Percentiles rank a stretch among this genome's conserved stretches.
Evolutionary conservation across 78 protist genomes (phyloP).

Genomic region (Bigelowiella natans): DNA sequence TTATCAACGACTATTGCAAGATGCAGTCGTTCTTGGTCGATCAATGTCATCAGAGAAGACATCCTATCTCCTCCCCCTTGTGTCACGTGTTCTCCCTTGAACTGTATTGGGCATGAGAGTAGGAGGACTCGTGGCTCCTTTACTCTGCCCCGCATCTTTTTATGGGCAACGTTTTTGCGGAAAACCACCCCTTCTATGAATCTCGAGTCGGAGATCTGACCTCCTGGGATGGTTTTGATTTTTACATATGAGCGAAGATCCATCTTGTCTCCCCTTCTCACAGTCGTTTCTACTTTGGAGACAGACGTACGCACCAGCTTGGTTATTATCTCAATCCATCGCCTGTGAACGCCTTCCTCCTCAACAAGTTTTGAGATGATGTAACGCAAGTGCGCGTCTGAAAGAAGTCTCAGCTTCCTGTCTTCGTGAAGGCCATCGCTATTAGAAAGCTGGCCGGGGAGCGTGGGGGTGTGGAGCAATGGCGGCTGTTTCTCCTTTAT

Average conservation of each 20-base stretch:
- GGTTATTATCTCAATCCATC: too few species aligned
- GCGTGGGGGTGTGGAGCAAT: too few species aligned
- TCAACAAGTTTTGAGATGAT: too few species aligned
- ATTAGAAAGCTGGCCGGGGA: too few species aligned
- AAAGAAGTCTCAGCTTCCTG: too few species aligned
- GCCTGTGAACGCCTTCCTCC: too few species aligned
- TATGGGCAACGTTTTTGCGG: background rate
- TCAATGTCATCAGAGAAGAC: background rate
- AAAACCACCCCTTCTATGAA: background rate
- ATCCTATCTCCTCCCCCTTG: background rate
- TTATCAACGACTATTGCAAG: too few species aligned
- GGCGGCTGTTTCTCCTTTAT: too few species aligned
- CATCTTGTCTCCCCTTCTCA: background rate
- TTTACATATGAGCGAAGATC: background rate
- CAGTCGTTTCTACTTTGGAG: background rate
- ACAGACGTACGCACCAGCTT: too few species aligned
- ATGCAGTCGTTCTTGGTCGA: too few species aligned
- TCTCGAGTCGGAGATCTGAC: background rate
- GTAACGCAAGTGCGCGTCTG: too few species aligned
- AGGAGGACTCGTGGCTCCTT: background rate
- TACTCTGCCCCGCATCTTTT: background rate
- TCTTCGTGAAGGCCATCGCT: too few species aligned
- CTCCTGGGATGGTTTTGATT: background rate
- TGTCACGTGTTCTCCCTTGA: background rate
- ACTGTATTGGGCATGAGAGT: background rate